phyloP scores from a whole-genome alignment of 345 rosid species.

The Rubroshorea leprosula region DNA sequence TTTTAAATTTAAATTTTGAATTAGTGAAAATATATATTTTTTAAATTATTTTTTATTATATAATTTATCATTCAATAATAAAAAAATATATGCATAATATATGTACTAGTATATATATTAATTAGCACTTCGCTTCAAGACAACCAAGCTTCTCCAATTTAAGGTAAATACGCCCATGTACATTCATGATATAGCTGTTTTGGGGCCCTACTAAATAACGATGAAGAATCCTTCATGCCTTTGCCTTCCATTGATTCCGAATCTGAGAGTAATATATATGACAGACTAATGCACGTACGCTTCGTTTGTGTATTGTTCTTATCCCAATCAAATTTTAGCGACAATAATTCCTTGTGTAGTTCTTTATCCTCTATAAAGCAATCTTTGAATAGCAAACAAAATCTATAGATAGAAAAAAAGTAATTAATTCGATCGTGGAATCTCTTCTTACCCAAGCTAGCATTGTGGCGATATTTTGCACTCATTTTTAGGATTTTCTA shows the following conservation, averaged over 20 bases:
- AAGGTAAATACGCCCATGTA: neutral
- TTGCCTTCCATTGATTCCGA: neutral
- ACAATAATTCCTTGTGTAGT: neutral
- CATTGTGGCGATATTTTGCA: neutral
- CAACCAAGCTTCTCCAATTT: neutral
- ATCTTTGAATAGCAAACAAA: no score
- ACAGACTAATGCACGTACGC: neutral
- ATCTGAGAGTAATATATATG: neutral
- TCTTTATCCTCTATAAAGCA: neutral
- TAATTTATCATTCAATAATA: no score
- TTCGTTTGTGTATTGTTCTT: no score
- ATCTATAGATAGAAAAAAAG: no score
- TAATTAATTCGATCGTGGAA: no score
- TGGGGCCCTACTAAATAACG: neutral
- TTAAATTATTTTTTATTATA: no score
- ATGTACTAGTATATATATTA: neutral
- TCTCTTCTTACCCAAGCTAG: no score
- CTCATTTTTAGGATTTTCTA: no score
- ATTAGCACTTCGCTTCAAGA: neutral
- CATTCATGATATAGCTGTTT: neutral
- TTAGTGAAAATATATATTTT: no score
- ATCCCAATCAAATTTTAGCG: neutral
- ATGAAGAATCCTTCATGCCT: neutral
- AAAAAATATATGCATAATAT: no score
- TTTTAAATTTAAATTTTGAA: no score